A percentile compares a stretch with the other conserved stretches of the same genome.
Conservation (phyloP, 1,139 yeast species). For the Tardiomyces depauwii region DNA sequence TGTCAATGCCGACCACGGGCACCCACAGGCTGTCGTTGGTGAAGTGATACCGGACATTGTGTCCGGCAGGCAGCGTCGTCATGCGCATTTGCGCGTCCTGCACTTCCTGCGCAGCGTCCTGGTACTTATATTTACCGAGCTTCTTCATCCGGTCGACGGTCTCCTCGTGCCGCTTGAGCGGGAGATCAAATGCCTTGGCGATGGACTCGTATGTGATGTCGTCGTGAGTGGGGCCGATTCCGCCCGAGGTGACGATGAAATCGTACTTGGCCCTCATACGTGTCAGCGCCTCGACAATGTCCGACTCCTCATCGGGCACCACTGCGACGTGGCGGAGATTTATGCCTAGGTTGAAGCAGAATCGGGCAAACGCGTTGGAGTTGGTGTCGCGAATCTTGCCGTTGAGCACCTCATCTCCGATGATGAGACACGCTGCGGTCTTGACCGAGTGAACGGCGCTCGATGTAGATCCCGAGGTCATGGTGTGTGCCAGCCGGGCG, state of each 20-base stretch:
- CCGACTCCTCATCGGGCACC: conserved; percentile 64
- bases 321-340: conserved; percentile 56
- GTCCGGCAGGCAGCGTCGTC: conserved; percentile 61
- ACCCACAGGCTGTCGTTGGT: conserved; percentile 62
- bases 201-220: conserved; percentile 71
- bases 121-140: conserved; percentile 27
- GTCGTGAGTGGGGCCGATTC: conserved; percentile 82
- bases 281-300: conserved; percentile 45
- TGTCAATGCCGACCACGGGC: conserved; percentile 58
- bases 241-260: conserved; percentile 70
- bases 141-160: conserved; percentile 51
- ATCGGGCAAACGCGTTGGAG: conserved; percentile 57
- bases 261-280: conserved; percentile 45
- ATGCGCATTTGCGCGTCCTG: conserved; percentile 53
- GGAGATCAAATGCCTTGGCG: conserved; percentile 49
- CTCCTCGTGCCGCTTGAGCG: conserved; percentile 40
- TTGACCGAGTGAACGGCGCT: conserved; percentile 3
- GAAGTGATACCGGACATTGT: conserved; percentile 40
- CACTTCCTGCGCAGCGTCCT: conserved; percentile 28
- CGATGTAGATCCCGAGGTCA: background rate
- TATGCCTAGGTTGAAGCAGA: conserved; percentile 55
- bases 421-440: conserved; percentile 40
- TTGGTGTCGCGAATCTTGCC: conserved; percentile 81
- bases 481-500: background rate
- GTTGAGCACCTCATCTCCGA: conserved; percentile 81